Percentiles rank a stretch among this genome's conserved stretches.
Conservation (phyloP, 306 rosid species). For the Fagus crenata region DNA sequence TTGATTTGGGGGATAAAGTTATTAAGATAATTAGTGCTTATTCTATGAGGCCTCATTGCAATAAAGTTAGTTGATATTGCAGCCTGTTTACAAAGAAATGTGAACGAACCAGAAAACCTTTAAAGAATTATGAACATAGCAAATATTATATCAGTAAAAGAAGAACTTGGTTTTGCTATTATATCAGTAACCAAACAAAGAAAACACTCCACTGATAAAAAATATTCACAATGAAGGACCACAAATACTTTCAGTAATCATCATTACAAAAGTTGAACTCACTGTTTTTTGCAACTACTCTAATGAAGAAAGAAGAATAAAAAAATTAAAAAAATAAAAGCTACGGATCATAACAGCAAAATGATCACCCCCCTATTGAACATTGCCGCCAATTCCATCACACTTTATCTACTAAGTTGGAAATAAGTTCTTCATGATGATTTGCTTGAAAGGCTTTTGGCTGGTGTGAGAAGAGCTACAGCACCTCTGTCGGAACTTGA, state of each 20-base stretch:
- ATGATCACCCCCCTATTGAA: conserved; percentile 21
- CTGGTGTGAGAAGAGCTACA: conserved; percentile 61
- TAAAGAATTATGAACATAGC: no score
- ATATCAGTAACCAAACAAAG: no score
- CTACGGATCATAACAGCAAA: conserved; percentile 33
- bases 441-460: conserved; percentile 22
- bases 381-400: neutral
- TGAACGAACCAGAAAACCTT: no score
- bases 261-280: neutral
- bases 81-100: no score
- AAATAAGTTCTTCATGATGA: neutral
- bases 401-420: neutral
- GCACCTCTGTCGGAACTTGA: conserved; percentile 38
- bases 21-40: no score
- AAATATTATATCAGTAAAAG: no score
- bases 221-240: neutral
- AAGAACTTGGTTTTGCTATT: no score
- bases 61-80: no score
- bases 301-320: neutral
- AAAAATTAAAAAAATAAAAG: neutral
- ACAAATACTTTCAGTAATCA: neutral
- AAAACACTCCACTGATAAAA: no score
- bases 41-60: no score
- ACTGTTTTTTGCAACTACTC: neutral
- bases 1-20: no score